Evolutionary conservation across 257 asterid species (phyloP), one percentile per base, ranked within the genome.

Genomic region (Pogostemon cablin): DNA sequence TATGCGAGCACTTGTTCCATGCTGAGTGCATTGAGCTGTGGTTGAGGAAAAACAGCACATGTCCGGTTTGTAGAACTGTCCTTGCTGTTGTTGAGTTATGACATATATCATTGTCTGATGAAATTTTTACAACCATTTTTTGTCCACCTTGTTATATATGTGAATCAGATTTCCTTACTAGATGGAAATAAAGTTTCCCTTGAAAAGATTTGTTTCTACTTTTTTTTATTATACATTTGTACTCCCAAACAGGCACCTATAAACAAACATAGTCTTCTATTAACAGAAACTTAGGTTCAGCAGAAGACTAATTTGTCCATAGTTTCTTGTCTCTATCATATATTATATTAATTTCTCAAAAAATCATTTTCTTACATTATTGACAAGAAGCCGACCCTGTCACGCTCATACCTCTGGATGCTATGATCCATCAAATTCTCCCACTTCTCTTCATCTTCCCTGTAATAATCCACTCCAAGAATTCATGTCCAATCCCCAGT

Each of bases 51-150:
- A 67, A 71, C 52, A 44, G 32, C 12, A 63, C 62, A 4, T 80
- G 81, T 41, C 84, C 84, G 3, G 71, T 75, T 68, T 80, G 84
- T 50, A 72, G 84, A 57, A 68, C 59, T 41, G 39, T 38, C 43
- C 37, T 59, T 17, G 44, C 41, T 32, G 12, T 57, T 34, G 42
- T 58, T n/a, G 44, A 59, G 10, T 58, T 11, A 3, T 58, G 64
- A 58, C 64, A 4, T 35, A 0, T 10, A 8, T 47, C 12, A 43
- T 8, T 6, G 48, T 43, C 9, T 43, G 7, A 10, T 9, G n/a
- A 34, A 1, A 57, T 35, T 7, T 57, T 57, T 57, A 35, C 40
- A 9, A 56, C 34, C 62, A 56, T 32, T 32, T 6, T 8, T n/a
- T 49, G 20, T n/a, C 0, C 11, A 44, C 9, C 11, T 44, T 9